phyloP scores from a whole-genome alignment of 306 rosid genomes.

The Benincasa hispida region DNA sequence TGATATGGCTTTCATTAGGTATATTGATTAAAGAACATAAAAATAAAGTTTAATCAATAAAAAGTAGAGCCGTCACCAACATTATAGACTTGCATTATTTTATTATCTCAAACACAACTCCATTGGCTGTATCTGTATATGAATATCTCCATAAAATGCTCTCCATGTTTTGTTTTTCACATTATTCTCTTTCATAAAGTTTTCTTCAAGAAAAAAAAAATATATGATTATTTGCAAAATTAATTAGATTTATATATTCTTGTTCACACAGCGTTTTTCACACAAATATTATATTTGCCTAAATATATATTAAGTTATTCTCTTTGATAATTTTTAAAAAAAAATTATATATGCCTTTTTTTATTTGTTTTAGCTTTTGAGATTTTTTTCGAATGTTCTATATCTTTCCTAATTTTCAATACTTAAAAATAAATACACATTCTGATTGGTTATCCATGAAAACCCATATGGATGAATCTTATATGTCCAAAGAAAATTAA shows the following conservation, averaged over 20 bases:
- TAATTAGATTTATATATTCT: not conserved
- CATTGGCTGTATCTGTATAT: constrained; percentile 8
- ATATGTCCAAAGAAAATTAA: not conserved
- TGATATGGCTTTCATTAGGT: constrained; percentile 2
- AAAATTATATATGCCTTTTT: not conserved
- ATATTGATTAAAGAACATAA: not conserved
- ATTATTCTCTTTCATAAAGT: constrained; percentile 8
- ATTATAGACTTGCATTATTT: constrained; percentile 7
- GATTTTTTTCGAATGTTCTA: constrained; percentile 6
- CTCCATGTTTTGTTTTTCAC: not conserved
- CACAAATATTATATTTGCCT: not conserved
- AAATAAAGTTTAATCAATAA: not conserved
- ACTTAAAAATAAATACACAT: not conserved
- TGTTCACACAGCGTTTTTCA: not conserved
- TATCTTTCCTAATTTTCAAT: not conserved
- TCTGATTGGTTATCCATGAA: constrained; percentile 8
- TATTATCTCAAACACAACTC: not conserved
- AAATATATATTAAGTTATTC: not conserved
- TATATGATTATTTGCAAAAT: not conserved
- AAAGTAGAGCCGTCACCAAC: constrained; percentile 13
- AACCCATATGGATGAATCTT: constrained; percentile 6
- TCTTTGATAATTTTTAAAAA: not conserved
- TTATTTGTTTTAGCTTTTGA: constrained; percentile 2
- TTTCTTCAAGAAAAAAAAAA: not conserved
- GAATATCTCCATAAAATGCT: constrained; percentile 7